Conservation (phyloP, 2,329 filamentous ascomycete genomes). For the Pseudogymnoascus sp. region DNA sequence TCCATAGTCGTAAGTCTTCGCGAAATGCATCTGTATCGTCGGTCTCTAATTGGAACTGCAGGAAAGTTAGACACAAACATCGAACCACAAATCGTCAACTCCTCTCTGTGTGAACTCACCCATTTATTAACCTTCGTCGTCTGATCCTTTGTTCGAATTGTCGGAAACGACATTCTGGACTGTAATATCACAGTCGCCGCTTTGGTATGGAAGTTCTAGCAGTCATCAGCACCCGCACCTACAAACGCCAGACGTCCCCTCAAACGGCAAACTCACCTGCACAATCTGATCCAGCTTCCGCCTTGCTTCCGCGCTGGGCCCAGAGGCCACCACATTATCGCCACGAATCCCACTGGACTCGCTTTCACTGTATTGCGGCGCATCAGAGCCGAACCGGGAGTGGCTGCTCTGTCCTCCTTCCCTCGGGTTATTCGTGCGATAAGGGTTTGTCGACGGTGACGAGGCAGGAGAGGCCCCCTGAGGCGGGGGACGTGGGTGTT, state of each 20-base stretch:
- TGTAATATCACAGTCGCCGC: slow-evolving; percentile 77
- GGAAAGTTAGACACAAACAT: neutral
- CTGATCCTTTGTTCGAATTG: slow-evolving; percentile 48
- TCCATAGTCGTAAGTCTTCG: slow-evolving; percentile 77
- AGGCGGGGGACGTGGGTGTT: slow-evolving; percentile 71
- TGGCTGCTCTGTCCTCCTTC: slow-evolving; percentile 47
- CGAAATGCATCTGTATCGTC: slow-evolving; percentile 85
- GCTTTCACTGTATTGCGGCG: slow-evolving; percentile 43
- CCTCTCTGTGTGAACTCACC: slow-evolving; percentile 47
- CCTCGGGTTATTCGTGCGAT: slow-evolving; percentile 67
- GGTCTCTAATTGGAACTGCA: slow-evolving; percentile 87
- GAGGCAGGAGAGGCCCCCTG: slow-evolving; percentile 65
- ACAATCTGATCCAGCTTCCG: slow-evolving; percentile 89
- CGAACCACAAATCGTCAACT: neutral
- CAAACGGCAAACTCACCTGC: slow-evolving; percentile 51
- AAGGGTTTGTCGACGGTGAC: slow-evolving; percentile 64
- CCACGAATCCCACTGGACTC: slow-evolving; percentile 41
- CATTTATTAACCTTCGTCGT: slow-evolving; percentile 72
- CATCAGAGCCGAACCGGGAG: slow-evolving; percentile 37
- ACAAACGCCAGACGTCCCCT: slow-evolving; percentile 14
- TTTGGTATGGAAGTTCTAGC: slow-evolving; percentile 85
- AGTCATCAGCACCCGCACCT: slow-evolving; percentile 22
- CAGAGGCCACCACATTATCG: slow-evolving; percentile 35
- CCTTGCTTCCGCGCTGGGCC: slow-evolving; percentile 58
- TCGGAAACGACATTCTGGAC: slow-evolving; percentile 61